Conservation (phyloP, 2,329 filamentous ascomycete genomes). For the Bertia moriformis region DNA sequence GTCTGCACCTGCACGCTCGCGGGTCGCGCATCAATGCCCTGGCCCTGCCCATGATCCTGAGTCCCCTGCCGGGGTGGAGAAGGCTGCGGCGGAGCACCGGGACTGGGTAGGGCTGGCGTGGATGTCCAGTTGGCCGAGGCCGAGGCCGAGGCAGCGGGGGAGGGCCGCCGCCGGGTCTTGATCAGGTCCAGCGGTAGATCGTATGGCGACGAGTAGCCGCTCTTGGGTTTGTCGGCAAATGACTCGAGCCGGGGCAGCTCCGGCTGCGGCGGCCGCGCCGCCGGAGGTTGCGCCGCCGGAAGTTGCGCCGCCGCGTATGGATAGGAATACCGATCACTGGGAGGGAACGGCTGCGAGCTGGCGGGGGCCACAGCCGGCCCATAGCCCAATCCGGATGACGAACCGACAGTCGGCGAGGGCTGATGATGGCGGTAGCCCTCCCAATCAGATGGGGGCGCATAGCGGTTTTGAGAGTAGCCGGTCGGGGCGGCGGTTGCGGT, state of each 20-base stretch:
- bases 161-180: constrained; percentile 9
- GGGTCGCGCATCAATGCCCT: not conserved
- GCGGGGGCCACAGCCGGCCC: not conserved
- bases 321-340: not conserved
- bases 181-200: constrained; percentile 24
- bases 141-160: constrained; percentile 7
- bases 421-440: too few relatives aligned
- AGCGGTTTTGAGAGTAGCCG: too few relatives aligned
- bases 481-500: too few relatives aligned
- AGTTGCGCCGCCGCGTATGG: too few relatives aligned
- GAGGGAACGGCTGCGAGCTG: not conserved
- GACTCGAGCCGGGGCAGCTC: constrained; percentile 2
- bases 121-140: not conserved
- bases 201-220: constrained; percentile 24
- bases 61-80: not conserved
- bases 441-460: too few relatives aligned
- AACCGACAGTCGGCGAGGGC: too few relatives aligned
- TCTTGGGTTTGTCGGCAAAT: constrained; percentile 3
- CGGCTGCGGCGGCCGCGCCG: constrained; percentile 7
- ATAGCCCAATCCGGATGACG: not conserved
- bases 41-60: not conserved
- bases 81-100: not conserved
- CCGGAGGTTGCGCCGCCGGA: too few relatives aligned
- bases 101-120: constrained; percentile 4
- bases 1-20: too few relatives aligned